Evolutionary conservation across 1,284 basidiomycete species (phyloP).

Genomic region (Agroathelia rolfsii): DNA sequence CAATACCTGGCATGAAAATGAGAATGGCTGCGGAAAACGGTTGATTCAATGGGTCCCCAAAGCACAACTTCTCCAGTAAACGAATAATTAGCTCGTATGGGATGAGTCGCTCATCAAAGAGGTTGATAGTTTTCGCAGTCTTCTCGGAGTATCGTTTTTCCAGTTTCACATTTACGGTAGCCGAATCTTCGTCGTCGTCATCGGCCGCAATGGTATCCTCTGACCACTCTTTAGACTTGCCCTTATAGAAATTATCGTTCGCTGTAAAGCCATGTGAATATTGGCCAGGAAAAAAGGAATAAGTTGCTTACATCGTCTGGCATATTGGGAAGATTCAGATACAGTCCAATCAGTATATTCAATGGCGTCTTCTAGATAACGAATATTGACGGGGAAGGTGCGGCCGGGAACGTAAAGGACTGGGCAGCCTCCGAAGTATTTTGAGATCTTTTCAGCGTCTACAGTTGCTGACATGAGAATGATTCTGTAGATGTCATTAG

Average conservation of each 20-base stretch:
- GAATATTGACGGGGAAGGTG: constrained; percentile 90
- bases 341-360: constrained; percentile 83
- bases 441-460: constrained; percentile 90
- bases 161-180: constrained; percentile 41
- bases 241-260: constrained; percentile 56
- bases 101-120: constrained; percentile 84
- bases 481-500: constrained; percentile 61
- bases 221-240: constrained; percentile 68
- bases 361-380: constrained; percentile 89
- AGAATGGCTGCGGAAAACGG: constrained; percentile 77
- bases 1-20: constrained; percentile 91
- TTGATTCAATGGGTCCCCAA: constrained; percentile 44
- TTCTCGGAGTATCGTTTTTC: constrained; percentile 65
- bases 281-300: constrained; percentile 9
- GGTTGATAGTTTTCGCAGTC: constrained; percentile 76
- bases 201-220: constrained; percentile 53
- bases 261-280: constrained; percentile 21
- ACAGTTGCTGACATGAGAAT: constrained; percentile 98
- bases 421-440: constrained; percentile 87
- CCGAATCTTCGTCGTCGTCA: constrained; percentile 55
- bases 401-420: constrained; percentile 86
- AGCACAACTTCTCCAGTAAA: constrained; percentile 85
- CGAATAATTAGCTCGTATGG: constrained; percentile 84
- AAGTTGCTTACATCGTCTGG: constrained; percentile 60
- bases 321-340: constrained; percentile 79